Percentiles rank a stretch among this genome's conserved stretches.
These are phyloP conservation scores for Botrytis tulipae DNA, from an alignment of 2,329 filamentous ascomycete genomes.

Conservation along the genomic window DNA sequence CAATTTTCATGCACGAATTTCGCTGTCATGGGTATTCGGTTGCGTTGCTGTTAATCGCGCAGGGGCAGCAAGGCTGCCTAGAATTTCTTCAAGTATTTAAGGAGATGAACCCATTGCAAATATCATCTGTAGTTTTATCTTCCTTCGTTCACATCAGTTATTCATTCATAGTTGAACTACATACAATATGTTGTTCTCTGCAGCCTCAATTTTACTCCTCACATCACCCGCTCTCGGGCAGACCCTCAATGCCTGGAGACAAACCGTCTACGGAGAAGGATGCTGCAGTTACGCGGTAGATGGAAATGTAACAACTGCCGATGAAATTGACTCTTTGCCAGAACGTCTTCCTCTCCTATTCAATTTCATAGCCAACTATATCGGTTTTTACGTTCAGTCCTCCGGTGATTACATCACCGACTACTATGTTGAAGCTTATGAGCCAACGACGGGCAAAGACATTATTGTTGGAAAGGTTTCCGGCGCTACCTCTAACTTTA, in stretches of 20 bases:
- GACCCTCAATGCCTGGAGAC: neutral
- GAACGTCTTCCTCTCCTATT: neutral
- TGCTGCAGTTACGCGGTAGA: neutral
- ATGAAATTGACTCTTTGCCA: neutral
- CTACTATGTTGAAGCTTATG: slow-evolving; percentile 13
- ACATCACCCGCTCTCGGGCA: neutral
- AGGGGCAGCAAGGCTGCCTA: neutral
- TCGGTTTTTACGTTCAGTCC: slow-evolving; percentile 9
- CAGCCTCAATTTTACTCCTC: neutral
- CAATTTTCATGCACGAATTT: neutral
- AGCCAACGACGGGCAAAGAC: neutral
- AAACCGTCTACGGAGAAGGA: neutral
- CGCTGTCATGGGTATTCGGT: neutral
- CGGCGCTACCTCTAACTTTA: slow-evolving; percentile 5
- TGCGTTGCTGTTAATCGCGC: neutral
- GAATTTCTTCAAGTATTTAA: neutral
- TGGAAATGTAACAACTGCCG: neutral
- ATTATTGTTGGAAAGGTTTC: slow-evolving; percentile 9
- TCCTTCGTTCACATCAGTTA: neutral
- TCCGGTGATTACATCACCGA: slow-evolving; percentile 10
- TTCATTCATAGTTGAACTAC: neutral
- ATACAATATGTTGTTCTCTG: neutral
- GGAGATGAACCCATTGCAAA: neutral
- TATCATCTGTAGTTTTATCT: neutral
- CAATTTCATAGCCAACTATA: neutral